phyloP scores from a whole-genome alignment of 2,329 filamentous ascomycete species.

The Fusarium longipes region DNA sequence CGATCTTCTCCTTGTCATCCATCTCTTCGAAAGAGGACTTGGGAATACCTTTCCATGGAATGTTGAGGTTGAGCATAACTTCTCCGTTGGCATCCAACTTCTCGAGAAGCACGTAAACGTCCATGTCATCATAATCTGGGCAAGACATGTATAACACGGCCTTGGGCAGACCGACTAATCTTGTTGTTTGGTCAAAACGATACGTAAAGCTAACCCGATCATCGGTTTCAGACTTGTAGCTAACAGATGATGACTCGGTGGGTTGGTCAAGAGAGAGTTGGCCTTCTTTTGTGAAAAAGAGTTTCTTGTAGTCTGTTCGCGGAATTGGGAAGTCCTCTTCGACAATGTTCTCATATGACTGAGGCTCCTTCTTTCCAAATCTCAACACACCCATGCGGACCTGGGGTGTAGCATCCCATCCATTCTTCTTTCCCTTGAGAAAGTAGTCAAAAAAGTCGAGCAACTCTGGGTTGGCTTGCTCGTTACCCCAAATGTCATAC shows the following conservation, averaged over 20 bases:
- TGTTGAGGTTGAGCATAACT: slow-evolving; percentile 19
- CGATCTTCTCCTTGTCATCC: neutral
- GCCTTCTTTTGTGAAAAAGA: neutral
- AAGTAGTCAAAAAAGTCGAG: slow-evolving; percentile 8
- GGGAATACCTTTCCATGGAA: slow-evolving; percentile 9
- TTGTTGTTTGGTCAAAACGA: neutral
- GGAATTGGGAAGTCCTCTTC: slow-evolving; percentile 10
- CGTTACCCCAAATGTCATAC: slow-evolving; percentile 19
- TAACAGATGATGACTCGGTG: rapidly evolving
- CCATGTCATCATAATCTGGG: slow-evolving; percentile 2
- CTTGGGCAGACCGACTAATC: slow-evolving; percentile 13
- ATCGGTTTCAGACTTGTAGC: slow-evolving; percentile 14
- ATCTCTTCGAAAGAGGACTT: slow-evolving; percentile 2
- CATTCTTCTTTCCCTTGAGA: slow-evolving; percentile 2
- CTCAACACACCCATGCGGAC: neutral
- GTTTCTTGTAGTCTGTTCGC: slow-evolving; percentile 6
- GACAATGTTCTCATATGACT: slow-evolving; percentile 6
- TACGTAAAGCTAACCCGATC: neutral
- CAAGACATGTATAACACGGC: slow-evolving; percentile 19
- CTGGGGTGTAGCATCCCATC: neutral
- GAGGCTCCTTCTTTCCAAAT: slow-evolving; percentile 15
- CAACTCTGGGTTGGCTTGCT: neutral
- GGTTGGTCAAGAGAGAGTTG: neutral
- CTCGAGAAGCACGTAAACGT: slow-evolving; percentile 8
- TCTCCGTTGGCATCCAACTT: neutral